phyloP scores from a whole-genome alignment of 108 stramenopile species.

The Skeletonema grethae region DNA sequence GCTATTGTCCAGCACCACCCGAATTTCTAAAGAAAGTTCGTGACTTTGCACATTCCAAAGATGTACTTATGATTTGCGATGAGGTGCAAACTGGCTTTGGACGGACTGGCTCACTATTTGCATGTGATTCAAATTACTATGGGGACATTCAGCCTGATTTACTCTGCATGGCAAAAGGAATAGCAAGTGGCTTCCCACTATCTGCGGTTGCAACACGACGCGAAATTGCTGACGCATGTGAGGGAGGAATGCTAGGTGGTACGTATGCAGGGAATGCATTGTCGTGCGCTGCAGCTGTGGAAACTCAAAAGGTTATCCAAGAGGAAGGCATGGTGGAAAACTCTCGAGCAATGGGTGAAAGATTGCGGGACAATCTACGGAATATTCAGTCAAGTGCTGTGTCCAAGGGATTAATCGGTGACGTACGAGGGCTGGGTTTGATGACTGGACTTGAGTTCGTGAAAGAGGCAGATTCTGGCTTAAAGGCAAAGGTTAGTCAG shows the following conservation, averaged over 20 bases:
- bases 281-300: slow-evolving; percentile 69
- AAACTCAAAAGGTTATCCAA: slow-evolving; percentile 55
- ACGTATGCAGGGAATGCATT: slow-evolving; percentile 76
- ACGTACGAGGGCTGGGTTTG: slow-evolving; percentile 67
- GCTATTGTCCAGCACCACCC: slow-evolving; percentile 60
- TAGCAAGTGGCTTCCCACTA: slow-evolving; percentile 72
- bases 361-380: slow-evolving; percentile 43
- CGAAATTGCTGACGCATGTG: slow-evolving; percentile 58
- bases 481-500: slow-evolving; percentile 23
- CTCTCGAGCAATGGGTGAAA: slow-evolving; percentile 42
- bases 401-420: slow-evolving; percentile 48
- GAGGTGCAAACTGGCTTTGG: slow-evolving; percentile 98
- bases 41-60: slow-evolving; percentile 58
- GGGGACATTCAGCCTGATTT: slow-evolving; percentile 61
- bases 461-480: slow-evolving; percentile 39
- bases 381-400: slow-evolving; percentile 22
- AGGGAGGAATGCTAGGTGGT: slow-evolving; percentile 67
- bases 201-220: slow-evolving; percentile 60
- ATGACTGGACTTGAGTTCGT: slow-evolving; percentile 75
- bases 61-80: slow-evolving; percentile 91
- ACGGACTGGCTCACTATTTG: slow-evolving; percentile 91
- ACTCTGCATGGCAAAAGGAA: slow-evolving; percentile 74
- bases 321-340: slow-evolving; percentile 63
- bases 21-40: slow-evolving; percentile 51
- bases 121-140: slow-evolving; percentile 67